Base-by-base conservation (phyloP, 495 filamentous ascomycete species). In the Aspergillus conjunctus region DNA sequence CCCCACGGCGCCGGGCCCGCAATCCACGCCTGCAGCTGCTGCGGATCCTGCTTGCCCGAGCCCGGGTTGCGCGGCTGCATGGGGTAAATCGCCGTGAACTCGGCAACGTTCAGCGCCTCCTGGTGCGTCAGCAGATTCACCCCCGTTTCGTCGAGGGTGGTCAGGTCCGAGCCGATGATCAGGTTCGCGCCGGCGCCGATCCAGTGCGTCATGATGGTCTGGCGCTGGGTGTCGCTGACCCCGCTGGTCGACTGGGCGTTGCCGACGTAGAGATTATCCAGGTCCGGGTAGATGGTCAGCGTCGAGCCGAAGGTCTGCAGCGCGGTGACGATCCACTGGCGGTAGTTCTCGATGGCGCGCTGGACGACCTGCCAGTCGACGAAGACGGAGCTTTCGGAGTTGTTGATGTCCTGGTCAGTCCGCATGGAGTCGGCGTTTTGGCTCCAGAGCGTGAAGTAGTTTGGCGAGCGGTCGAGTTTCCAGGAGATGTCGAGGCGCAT, bases 61-160 rank as follows among this genome's bases (percentile, higher is more conserved):
- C 48, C 48, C 6, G 48, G 48, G 21, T 51, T 51, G 0, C 48
- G 48, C 21, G 21, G 48, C 48, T 51, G 48, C 48, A 51, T 51
- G 14, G 48, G 48, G 48, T 51, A 51, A 20, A 22, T 9, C 8
- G 18, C 21, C 3, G 21, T 30, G 22, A 51, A 51, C 6, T 51
- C 20, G 0, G 48, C 17, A 2, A 31, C 22, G 2, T 11, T 11
- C 6, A 11, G 9, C 11, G 15, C 15, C 0, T 41, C 37, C 37
- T 4, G 2, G 37, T 41, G 11, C 6, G 37, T 41, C 0, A 41
- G 37, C 11, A 41, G 37, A 11, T 41, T 7, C 6, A 41, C 15
- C 4, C 37, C 37, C 37, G 37, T 41, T 7, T 7, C 37, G 15
- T 41, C 37, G 37, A 41, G 37, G 9, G 7, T 11, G 0, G 37